phyloP scores from a whole-genome alignment of 2,329 filamentous ascomycete genomes.

The Neonectria coccinea region DNA sequence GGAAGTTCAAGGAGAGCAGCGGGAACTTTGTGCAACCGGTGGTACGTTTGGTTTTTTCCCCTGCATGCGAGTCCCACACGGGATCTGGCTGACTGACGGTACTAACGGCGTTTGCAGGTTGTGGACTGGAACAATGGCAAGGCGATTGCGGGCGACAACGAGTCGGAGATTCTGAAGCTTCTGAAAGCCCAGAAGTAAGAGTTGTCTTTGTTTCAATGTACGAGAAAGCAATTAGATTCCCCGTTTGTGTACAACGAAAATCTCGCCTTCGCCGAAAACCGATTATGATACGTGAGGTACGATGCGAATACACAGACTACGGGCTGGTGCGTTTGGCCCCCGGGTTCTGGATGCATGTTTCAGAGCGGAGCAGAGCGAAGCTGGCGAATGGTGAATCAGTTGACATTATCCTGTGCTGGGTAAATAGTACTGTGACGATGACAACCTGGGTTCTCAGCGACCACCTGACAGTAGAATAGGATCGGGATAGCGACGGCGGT shows the following conservation, averaged over 20 bases:
- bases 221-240: constrained; percentile 30
- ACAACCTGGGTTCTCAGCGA: neutral
- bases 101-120: constrained; percentile 53
- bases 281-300: neutral
- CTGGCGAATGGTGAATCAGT: constrained; percentile 6
- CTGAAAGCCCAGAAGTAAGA: constrained; percentile 67
- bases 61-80: neutral
- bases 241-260: constrained; percentile 33
- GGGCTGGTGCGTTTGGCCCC: constrained; percentile 1
- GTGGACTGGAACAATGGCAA: constrained; percentile 96
- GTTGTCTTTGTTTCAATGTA: constrained; percentile 29
- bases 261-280: constrained; percentile 8
- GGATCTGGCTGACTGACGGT: constrained; percentile 4
- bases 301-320: neutral
- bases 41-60: constrained; percentile 61
- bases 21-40: constrained; percentile 80
- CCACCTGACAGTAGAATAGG: neutral
- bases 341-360: neutral
- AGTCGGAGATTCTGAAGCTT: constrained; percentile 90
- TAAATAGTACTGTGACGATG: constrained; percentile 9
- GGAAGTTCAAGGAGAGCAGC: constrained; percentile 77
- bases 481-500: constrained; percentile 9
- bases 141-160: constrained; percentile 80
- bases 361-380: constrained; percentile 2
- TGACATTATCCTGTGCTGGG: neutral